phyloP scores from a whole-genome alignment of 192 early-diverging fungal genomes.

The Coemansia sp. region DNA sequence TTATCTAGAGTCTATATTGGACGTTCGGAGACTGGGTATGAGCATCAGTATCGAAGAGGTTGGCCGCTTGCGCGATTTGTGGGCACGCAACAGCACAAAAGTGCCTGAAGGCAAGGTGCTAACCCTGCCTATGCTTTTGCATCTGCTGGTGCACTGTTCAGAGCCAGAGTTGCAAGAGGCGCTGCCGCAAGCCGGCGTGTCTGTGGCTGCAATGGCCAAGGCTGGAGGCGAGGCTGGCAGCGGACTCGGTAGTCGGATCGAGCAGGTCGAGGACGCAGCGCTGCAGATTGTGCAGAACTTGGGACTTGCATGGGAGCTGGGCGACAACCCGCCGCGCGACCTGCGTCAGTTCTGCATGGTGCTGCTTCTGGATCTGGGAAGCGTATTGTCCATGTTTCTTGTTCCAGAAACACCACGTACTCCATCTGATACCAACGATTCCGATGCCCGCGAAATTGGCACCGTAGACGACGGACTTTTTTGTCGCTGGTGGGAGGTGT shows the following conservation, averaged over 20 bases:
- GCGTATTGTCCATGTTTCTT: slow-evolving; percentile 45
- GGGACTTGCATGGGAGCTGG: slow-evolving; percentile 55
- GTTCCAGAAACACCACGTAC: slow-evolving; percentile 17
- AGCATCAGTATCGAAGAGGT: slow-evolving; percentile 51
- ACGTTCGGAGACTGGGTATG: slow-evolving; percentile 50
- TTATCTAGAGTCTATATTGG: slow-evolving; percentile 48
- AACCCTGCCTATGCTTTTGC: slow-evolving; percentile 53
- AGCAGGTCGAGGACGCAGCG: slow-evolving; percentile 54
- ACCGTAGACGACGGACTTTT: slow-evolving; percentile 46
- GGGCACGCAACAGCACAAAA: slow-evolving; percentile 36
- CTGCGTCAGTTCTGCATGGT: slow-evolving; percentile 56
- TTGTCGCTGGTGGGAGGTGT: slow-evolving; percentile 52
- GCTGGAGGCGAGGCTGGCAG: slow-evolving; percentile 20
- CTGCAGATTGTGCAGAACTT: slow-evolving; percentile 55
- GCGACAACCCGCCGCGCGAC: slow-evolving; percentile 52
- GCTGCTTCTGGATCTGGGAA: slow-evolving; percentile 48
- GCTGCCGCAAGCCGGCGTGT: slow-evolving; percentile 47
- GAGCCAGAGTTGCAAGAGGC: slow-evolving; percentile 47
- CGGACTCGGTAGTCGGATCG: slow-evolving; percentile 41
- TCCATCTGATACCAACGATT: slow-evolving; percentile 12
- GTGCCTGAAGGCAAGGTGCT: slow-evolving; percentile 33
- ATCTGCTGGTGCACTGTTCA: slow-evolving; percentile 51
- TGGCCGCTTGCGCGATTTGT: slow-evolving; percentile 38
- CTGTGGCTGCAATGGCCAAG: slow-evolving; percentile 45
- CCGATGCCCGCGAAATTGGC: slow-evolving; percentile 41